A percentile compares a stretch with the other conserved stretches of the same genome.
Conservation (phyloP, 306 rosid species). For the Quercus engelmannii region DNA sequence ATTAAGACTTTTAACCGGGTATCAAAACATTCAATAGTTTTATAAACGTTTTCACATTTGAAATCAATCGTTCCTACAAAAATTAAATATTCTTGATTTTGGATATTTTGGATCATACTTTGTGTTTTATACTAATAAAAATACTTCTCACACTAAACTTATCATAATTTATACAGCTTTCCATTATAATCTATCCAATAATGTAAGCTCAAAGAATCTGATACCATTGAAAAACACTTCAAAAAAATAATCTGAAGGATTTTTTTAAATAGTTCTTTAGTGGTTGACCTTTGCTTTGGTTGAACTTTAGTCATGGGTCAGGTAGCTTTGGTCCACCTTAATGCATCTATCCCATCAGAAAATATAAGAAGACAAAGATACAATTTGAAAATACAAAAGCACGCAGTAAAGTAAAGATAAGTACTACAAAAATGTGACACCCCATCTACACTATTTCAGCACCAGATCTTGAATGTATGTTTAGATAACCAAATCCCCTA, state of each 20-base stretch:
- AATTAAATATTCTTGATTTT: no score
- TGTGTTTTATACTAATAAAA: no score
- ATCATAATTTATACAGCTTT: neutral
- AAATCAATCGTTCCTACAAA: no score
- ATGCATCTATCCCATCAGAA: conserved; percentile 47
- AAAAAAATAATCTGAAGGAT: conserved; percentile 10
- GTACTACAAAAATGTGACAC: conserved; percentile 27
- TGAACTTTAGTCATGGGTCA: conserved; percentile 45
- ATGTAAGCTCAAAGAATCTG: conserved; percentile 28
- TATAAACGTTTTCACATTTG: no score
- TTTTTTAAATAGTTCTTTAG: conserved; percentile 38
- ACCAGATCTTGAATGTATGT: conserved; percentile 28
- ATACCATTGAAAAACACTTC: conserved; percentile 12
- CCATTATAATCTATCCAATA: conserved; percentile 20
- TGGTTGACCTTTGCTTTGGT: conserved; percentile 67
- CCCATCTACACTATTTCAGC: conserved; percentile 11
- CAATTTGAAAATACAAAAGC: conserved; percentile 27
- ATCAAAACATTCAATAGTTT: no score
- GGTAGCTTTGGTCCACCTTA: conserved; percentile 54
- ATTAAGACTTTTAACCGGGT: no score
- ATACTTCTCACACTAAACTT: no score
- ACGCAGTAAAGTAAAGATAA: conserved; percentile 10
- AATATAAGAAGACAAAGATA: conserved; percentile 45
- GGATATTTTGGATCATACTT: no score
- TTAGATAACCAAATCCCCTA: neutral